Conservation (phyloP, 2,329 filamentous ascomycete genomes). For the Talaromyces rugulosus region DNA sequence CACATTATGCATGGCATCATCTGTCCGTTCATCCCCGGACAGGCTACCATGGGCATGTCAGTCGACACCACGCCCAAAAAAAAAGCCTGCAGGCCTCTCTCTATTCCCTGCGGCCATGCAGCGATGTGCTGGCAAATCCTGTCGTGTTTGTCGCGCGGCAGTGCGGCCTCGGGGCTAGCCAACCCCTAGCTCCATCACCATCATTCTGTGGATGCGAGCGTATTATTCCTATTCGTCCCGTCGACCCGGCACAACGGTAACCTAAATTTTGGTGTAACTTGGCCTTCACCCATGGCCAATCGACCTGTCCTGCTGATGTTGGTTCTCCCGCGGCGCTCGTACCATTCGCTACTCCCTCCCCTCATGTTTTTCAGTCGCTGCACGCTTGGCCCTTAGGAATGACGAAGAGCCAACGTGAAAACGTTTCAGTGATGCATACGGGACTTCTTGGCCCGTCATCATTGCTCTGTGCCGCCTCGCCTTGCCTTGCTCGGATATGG, state of each 20-base stretch:
- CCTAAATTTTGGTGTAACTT: constrained; percentile 13
- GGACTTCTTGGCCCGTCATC: constrained; percentile 1
- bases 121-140: constrained; percentile 24
- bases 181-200: constrained; percentile 12
- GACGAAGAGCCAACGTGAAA: constrained; percentile 12
- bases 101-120: constrained; percentile 11
- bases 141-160: constrained; percentile 16
- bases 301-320: constrained; percentile 14
- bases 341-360: constrained; percentile 12
- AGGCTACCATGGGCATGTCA: neutral
- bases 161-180: constrained; percentile 8
- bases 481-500: neutral
- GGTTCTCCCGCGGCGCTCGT: constrained; percentile 2
- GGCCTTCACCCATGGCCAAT: constrained; percentile 10
- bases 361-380: constrained; percentile 12
- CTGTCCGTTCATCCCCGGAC: neutral
- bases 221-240: constrained; percentile 14
- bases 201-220: constrained; percentile 11
- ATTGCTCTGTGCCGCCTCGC: constrained; percentile 3
- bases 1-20: neutral
- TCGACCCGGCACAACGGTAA: constrained; percentile 16
- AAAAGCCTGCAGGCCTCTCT: neutral
- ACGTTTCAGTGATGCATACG: constrained; percentile 9
- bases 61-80: neutral
- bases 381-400: constrained; percentile 8